These are phyloP conservation scores for Sclerotinia sclerotiorum DNA, from an alignment of 2,329 filamentous ascomycete genomes.

Conservation along the genomic window DNA sequence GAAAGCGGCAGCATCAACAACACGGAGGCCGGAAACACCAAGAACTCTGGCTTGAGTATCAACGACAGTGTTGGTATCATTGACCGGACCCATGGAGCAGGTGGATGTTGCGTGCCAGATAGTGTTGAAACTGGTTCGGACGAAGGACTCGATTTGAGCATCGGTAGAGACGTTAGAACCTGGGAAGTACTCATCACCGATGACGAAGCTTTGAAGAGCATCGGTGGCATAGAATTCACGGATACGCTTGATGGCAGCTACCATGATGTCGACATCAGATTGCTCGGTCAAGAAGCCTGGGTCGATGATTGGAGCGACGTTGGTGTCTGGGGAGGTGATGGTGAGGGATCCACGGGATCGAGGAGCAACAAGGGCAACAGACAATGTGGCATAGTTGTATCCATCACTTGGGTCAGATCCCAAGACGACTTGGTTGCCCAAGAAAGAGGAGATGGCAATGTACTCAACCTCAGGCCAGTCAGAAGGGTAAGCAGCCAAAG, in stretches of 20 bases:
- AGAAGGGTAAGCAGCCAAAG: conserved; percentile 22
- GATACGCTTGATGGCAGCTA: conserved; percentile 46
- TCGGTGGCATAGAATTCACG: conserved; percentile 39
- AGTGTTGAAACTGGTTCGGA: conserved; percentile 36
- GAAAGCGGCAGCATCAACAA: conserved; percentile 34
- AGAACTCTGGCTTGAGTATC: conserved; percentile 32
- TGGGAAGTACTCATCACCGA: conserved; percentile 30
- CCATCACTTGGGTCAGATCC: conserved; percentile 21
- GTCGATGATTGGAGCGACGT: conserved; percentile 44
- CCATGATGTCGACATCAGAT: conserved; percentile 47
- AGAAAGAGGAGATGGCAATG: conserved; percentile 22
- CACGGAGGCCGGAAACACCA: conserved; percentile 31
- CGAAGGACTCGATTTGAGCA: conserved; percentile 30
- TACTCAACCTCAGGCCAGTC: conserved; percentile 34
- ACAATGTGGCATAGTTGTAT: conserved; percentile 20
- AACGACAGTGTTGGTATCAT: conserved; percentile 41
- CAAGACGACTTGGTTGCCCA: conserved; percentile 12
- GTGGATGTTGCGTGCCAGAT: conserved; percentile 57
- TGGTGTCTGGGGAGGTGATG: conserved; percentile 42
- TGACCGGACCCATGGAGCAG: conserved; percentile 53
- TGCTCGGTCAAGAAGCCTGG: conserved; percentile 48
- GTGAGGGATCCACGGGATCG: conserved; percentile 48
- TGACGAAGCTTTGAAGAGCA: conserved; percentile 26
- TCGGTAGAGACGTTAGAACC: conserved; percentile 28
- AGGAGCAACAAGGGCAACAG: conserved; percentile 43